Base-by-base conservation (phyloP, 805 yeast genomes). In the Candida piceae region DNA sequence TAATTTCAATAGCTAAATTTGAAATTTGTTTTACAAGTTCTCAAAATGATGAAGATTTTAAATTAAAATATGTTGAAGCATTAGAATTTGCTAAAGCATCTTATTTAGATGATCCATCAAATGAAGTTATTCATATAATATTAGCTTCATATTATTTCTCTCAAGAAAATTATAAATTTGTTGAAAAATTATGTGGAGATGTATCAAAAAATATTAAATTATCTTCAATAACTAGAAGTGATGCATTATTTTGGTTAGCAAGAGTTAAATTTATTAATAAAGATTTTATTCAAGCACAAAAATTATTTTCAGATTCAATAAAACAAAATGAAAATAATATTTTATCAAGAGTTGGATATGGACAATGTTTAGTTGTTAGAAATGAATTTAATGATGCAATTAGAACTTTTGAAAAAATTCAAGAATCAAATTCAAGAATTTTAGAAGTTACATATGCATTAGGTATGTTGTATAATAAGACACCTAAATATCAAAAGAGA, bases 241-340 rank as follows among this genome's bases (percentile, higher is more conserved):
- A 83, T 44, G 78, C 86, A 2, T 60, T 72, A 33, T 84, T 84
- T 50, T 93, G 97, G 97, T 67, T 80, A 38, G 98, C 87, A 4
- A 74, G 97, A 57, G 80, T 84, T 13, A 68, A 75, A 34, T 89
- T 80, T 48, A 69, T 67, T 6, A 57, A 70, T 19, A 62, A 66
- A 1, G 85, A 88, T 49, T 76, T 68, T 52, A 72, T 76, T n/a
- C 72, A 72, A 41, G 81, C 97, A 0, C 84, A 85, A 49, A 72
- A 71, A 38, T 66, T 70, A 49, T 90, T 85, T 58, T 80, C 80
- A 44, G 85, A 78, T 40, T 77, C 97, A 5, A 70, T 77, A 28
- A 78, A 76, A 43, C 63, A 72, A 25, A 78, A 83, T 52, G 84
- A 79, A 26, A 68, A 63, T 33, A 84, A 84, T 49, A 52, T 80